Conservation (phyloP, 75 land plant species). For the Cunninghamia lanceolata region DNA sequence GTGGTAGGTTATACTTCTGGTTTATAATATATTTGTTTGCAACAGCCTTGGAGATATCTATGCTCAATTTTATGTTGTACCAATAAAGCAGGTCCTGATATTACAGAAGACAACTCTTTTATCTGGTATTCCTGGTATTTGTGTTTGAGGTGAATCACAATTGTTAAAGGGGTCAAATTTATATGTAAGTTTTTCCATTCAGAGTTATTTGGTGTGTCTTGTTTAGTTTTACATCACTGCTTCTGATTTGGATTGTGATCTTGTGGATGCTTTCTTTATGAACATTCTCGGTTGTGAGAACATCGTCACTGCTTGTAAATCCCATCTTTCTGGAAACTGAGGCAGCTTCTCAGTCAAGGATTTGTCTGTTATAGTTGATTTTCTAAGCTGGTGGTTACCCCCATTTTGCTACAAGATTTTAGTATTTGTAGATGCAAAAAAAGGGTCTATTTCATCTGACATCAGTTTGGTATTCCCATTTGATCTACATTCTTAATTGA, state of each 20-base stretch:
- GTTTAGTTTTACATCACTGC: neutral
- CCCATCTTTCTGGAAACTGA: neutral
- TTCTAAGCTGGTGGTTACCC: neutral
- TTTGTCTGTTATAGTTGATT: neutral
- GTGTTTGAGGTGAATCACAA: neutral
- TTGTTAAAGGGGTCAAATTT: neutral
- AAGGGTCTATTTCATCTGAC: neutral
- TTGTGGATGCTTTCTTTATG: neutral
- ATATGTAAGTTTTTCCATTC: neutral
- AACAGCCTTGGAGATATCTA: neutral
- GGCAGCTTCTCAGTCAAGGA: neutral
- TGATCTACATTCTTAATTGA: neutral
- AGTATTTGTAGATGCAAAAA: neutral
- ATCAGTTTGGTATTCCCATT: neutral
- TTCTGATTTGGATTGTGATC: neutral
- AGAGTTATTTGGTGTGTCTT: neutral
- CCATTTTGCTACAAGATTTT: neutral
- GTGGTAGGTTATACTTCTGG: slow-evolving; percentile 35
- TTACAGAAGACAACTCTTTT: slow-evolving; percentile 1
- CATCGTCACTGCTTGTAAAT: neutral
- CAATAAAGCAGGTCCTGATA: neutral
- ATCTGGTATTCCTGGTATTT: neutral
- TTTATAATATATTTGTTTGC: neutral
- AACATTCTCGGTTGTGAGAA: neutral
- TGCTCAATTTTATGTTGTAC: slow-evolving; percentile 1